Evolutionary conservation across 805 yeast species (phyloP).

Genomic region (Aciculoconidium aculeatum): DNA sequence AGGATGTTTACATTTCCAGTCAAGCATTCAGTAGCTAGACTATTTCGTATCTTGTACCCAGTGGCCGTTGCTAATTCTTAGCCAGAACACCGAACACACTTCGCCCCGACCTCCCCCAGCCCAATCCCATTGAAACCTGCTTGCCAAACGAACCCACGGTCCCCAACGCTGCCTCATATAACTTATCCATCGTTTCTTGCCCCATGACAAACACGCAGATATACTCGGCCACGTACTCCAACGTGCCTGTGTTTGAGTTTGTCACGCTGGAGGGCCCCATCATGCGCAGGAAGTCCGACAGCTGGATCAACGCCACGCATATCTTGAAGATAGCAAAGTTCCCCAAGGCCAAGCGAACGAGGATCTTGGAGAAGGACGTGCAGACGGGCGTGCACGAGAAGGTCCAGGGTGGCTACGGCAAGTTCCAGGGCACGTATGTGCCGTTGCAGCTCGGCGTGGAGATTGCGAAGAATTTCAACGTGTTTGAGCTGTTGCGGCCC

Average conservation of each 20-base stretch:
- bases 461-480: slow-evolving; percentile 35
- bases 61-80: too few species aligned
- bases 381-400: slow-evolving; percentile 62
- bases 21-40: too few species aligned
- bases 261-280: slow-evolving; percentile 65
- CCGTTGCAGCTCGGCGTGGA: slow-evolving; percentile 37
- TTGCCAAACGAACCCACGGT: too few species aligned
- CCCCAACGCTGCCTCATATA: too few species aligned
- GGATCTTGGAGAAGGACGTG: slow-evolving; percentile 59
- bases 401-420: slow-evolving; percentile 71
- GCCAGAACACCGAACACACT: too few species aligned
- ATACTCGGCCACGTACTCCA: slow-evolving; percentile 70
- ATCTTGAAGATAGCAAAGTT: slow-evolving; percentile 62
- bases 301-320: slow-evolving; percentile 70
- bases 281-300: slow-evolving; percentile 59
- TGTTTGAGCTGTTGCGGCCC: slow-evolving; percentile 44
- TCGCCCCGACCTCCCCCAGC: too few species aligned
- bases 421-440: slow-evolving; percentile 49
- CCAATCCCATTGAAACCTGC: too few species aligned
- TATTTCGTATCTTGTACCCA: too few species aligned
- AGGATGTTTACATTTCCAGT: too few species aligned
- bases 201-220: slow-evolving; percentile 21
- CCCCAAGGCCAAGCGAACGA: slow-evolving; percentile 58
- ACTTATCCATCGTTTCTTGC: too few species aligned
- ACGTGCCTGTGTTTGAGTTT: slow-evolving; percentile 65